Conservation (phyloP, 148 eudicot genomes). For the Agrostemma githago region DNA sequence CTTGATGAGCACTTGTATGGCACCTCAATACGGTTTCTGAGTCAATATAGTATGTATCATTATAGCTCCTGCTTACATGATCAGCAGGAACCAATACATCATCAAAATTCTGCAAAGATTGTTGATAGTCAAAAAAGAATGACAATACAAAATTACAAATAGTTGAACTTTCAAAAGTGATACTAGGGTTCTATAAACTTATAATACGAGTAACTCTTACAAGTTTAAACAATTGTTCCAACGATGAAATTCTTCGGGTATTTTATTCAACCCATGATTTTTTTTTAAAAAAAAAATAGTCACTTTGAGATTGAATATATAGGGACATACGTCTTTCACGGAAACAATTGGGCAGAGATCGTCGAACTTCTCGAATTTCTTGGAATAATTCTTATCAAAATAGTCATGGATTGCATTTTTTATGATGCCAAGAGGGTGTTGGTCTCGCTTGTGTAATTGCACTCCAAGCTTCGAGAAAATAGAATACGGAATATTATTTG, state of each 20-base stretch:
- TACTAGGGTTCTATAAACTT: background rate
- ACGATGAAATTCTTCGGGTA: background rate
- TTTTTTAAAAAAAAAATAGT: background rate
- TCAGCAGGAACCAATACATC: constrained; percentile 98
- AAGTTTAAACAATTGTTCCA: background rate
- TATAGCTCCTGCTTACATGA: constrained; percentile 98
- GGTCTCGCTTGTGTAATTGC: constrained; percentile 79
- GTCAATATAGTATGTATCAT: constrained; percentile 92
- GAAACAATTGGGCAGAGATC: constrained; percentile 60
- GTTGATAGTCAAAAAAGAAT: background rate
- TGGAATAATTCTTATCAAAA: constrained; percentile 63
- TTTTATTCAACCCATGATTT: background rate
- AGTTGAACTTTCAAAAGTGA: background rate
- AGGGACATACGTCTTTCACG: constrained; percentile 29
- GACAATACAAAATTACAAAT: background rate
- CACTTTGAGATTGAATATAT: background rate
- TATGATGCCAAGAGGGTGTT: constrained; percentile 85
- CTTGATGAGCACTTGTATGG: constrained; percentile 99
- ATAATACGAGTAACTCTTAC: background rate
- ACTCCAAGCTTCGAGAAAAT: constrained; percentile 86
- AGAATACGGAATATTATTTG: constrained; percentile 89
- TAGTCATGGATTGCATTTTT: constrained; percentile 86
- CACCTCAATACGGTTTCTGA: constrained; percentile 88
- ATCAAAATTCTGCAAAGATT: constrained; percentile 89
- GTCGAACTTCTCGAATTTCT: constrained; percentile 76